phyloP scores from a whole-genome alignment of 306 rosid genomes.

The Cicer bijugum region DNA sequence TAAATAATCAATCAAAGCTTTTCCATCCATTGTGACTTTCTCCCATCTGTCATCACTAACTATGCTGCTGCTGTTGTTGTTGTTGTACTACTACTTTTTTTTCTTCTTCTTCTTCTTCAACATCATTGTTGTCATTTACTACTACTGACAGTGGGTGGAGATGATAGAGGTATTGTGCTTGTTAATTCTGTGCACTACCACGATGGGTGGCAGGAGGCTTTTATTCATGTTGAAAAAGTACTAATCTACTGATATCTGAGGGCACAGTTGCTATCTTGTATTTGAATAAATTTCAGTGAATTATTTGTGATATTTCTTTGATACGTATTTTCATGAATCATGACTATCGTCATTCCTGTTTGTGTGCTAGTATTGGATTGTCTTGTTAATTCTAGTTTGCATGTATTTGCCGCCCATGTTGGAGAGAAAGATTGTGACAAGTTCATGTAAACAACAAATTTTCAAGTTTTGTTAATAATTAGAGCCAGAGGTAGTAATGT shows the following conservation, averaged over 20 bases:
- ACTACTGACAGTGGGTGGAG: slow-evolving; percentile 37
- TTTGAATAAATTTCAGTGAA: not conserved
- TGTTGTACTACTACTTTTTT: not conserved
- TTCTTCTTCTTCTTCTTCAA: not conserved
- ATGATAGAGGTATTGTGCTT: slow-evolving; percentile 38
- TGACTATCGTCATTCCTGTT: no score
- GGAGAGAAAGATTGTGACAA: no score
- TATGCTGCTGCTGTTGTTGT: not conserved
- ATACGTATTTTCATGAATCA: not conserved
- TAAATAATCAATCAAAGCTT: slow-evolving; percentile 5
- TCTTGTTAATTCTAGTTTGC: no score
- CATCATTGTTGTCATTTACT: slow-evolving; percentile 1
- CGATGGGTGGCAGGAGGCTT: slow-evolving; percentile 48
- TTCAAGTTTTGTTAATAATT: no score
- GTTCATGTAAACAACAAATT: no score
- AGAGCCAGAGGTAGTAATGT: no score
- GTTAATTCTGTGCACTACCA: not conserved
- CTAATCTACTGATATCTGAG: slow-evolving; percentile 41
- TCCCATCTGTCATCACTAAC: slow-evolving; percentile 1
- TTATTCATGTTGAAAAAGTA: slow-evolving; percentile 29
- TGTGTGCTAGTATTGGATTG: no score
- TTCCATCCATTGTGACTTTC: slow-evolving; percentile 35
- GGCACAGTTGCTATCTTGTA: slow-evolving; percentile 26
- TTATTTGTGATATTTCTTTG: not conserved
- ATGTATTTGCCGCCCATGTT: no score